These are phyloP conservation scores for Cercospora sp. DNA, from an alignment of 2,329 filamentous ascomycete species.

Conservation along the genomic window DNA sequence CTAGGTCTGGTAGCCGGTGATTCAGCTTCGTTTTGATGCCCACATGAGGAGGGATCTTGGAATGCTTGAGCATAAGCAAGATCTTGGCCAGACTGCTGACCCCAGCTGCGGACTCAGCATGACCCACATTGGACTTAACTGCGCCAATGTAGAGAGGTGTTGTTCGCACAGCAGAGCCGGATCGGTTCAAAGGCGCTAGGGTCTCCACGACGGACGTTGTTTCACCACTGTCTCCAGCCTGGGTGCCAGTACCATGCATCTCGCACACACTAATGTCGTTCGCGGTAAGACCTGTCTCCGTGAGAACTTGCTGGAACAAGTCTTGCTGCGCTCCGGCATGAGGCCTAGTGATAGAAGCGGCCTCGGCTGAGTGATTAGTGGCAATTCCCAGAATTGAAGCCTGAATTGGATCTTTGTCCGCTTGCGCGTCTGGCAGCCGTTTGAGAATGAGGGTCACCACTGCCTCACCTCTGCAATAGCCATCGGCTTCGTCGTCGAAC, in stretches of 20 bases:
- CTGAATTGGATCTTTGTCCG: slow-evolving; percentile 69
- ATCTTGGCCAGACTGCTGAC: slow-evolving; percentile 64
- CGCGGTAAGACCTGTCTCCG: slow-evolving; percentile 71
- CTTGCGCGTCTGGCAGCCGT: slow-evolving; percentile 61
- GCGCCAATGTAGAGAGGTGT: slow-evolving; percentile 52
- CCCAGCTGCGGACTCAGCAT: slow-evolving; percentile 56
- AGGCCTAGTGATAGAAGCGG: slow-evolving; percentile 80
- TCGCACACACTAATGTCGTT: slow-evolving; percentile 79
- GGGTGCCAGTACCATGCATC: slow-evolving; percentile 87
- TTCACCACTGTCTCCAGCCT: slow-evolving; percentile 79
- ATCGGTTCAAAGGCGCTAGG: slow-evolving; percentile 58
- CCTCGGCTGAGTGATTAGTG: slow-evolving; percentile 80
- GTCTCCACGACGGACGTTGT: slow-evolving; percentile 72
- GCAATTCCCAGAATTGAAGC: slow-evolving; percentile 72
- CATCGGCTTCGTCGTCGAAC: slow-evolving; percentile 36
- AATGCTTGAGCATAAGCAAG: slow-evolving; percentile 64
- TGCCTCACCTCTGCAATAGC: slow-evolving; percentile 40
- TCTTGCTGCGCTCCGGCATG: slow-evolving; percentile 74
- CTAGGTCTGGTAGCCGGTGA: slow-evolving; percentile 60
- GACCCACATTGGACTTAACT: slow-evolving; percentile 57
- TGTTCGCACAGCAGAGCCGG: slow-evolving; percentile 51
- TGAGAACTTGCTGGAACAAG: slow-evolving; percentile 68
- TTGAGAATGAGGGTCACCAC: slow-evolving; percentile 43
- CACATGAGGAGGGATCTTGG: slow-evolving; percentile 64
- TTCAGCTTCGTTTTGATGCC: slow-evolving; percentile 68